Base-by-base conservation (phyloP, 2,329 filamentous ascomycete genomes). In the Thermochaetoides dissita region DNA sequence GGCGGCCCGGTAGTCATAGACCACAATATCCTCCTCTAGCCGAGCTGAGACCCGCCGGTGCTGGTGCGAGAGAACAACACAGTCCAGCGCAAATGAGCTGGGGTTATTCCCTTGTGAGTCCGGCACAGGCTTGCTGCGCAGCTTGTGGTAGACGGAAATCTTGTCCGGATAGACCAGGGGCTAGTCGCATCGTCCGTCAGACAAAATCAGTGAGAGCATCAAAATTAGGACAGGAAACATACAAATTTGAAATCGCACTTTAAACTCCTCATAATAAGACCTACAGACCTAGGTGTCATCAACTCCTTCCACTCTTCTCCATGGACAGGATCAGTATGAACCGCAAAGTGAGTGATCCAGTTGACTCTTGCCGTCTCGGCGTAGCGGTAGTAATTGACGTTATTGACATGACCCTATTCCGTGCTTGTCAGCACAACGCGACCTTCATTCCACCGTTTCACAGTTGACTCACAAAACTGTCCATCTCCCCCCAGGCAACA, bases 241-340 rank as follows among this genome's bases (percentile, higher is more conserved):
- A 91, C 85, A 63, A 93, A 87, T 64, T 94, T 94, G 62, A 82
- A 94, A 51, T 93, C 81, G 0, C 83, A 79, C 52, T 73, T 81
- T 51, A 94, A 86, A 51, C 79, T 85, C 53, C 77, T 74, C 55
- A 94, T 62, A 45, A 94, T 91, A 43, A 94, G 58, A 0, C 88
- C 87, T 11, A 78, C 66, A 1, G 72, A 71, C 24, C 64, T 70
- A 0, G 81, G 76, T 10, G 72, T 78, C 64, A 83, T 74, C 34
- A 94, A 64, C 38, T 81, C 71, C 10, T 63, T 60, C 86, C 87
- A 94, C 46, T 74, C 65, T 35, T 66, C 59, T 43, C 67, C 66
- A 49, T 88, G 69, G 30, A 61, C 59, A 0, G 76, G 73, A 52
- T 86, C 78, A 37, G 76, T 64, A 46, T 75, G 63, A 2, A 68